These are phyloP conservation scores for Bromus sterilis DNA, from an alignment of 176 grass and related monocot genomes.

Conservation along the genomic window DNA sequence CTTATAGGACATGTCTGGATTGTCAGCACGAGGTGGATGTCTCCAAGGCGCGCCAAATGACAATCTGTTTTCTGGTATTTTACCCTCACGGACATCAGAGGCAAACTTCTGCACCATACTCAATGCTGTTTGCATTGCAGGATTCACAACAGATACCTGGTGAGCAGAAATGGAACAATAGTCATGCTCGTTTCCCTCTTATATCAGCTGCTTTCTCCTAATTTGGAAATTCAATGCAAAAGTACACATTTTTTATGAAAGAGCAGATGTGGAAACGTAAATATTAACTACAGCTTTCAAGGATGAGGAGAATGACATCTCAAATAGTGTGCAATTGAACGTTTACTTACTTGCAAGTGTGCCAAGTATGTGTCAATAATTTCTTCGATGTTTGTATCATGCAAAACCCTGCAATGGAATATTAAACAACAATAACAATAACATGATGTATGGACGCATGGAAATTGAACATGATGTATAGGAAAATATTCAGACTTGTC, in stretches of 20 bases:
- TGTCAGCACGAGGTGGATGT: constrained; percentile 47
- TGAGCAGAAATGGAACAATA: constrained; percentile 15
- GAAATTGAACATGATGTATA: neutral
- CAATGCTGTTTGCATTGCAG: constrained; percentile 81
- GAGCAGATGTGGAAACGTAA: neutral
- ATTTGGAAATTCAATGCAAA: neutral
- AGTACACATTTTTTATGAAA: neutral
- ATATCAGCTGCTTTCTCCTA: constrained; percentile 1
- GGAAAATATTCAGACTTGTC: neutral
- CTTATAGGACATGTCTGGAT: constrained; percentile 41
- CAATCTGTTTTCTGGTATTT: constrained; percentile 61
- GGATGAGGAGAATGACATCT: neutral
- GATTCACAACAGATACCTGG: constrained; percentile 83
- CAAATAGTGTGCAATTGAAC: neutral
- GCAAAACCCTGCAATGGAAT: constrained; percentile 35
- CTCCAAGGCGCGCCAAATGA: constrained; percentile 89
- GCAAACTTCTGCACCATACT: constrained; percentile 74
- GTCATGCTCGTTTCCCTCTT: neutral
- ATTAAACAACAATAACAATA: neutral
- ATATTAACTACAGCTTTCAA: neutral
- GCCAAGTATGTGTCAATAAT: constrained; percentile 84
- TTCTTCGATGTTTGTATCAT: constrained; percentile 75
- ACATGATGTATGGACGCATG: neutral
- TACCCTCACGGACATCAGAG: constrained; percentile 58
- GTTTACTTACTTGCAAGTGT: constrained; percentile 81